Conservation (phyloP, 2,329 filamentous ascomycete species). For the Ophioceras dolichostomum region DNA sequence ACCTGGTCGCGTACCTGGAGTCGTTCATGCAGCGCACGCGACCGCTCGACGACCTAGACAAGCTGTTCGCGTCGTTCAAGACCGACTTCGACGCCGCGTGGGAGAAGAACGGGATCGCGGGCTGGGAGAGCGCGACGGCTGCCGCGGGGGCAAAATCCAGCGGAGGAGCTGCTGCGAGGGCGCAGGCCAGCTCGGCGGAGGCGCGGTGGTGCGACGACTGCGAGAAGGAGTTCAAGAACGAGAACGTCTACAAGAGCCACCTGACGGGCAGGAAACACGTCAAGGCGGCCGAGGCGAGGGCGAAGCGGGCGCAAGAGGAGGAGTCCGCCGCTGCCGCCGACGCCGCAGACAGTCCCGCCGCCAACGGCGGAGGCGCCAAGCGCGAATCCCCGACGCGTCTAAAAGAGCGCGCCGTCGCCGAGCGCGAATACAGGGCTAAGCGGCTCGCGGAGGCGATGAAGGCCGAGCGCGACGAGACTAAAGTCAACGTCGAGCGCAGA, state of each 20-base stretch:
- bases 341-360: constrained; percentile 14
- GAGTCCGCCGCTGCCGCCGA: constrained; percentile 8
- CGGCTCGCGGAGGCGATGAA: constrained; percentile 73
- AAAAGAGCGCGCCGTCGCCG: constrained; percentile 84
- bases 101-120: constrained; percentile 66
- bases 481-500: constrained; percentile 89
- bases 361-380: constrained; percentile 13
- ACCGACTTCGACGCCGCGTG: constrained; percentile 75
- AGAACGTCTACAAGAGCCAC: constrained; percentile 87
- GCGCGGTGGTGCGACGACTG: constrained; percentile 86
- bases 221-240: constrained; percentile 89
- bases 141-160: constrained; percentile 23
- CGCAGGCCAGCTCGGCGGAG: constrained; percentile 30
- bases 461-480: constrained; percentile 77
- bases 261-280: constrained; percentile 87
- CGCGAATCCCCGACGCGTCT: constrained; percentile 37
- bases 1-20: constrained; percentile 74
- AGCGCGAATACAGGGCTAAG: constrained; percentile 74
- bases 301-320: constrained; percentile 31
- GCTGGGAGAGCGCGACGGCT: constrained; percentile 55
- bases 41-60: constrained; percentile 76
- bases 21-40: constrained; percentile 74
- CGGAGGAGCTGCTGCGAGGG: constrained; percentile 13
- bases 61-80: constrained; percentile 64
- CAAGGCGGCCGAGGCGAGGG: constrained; percentile 61